Evolutionary conservation across 768 basidiomycete genomes (phyloP), one percentile per base, ranked within the genome.

Genomic region (Chalciporus piperatus): DNA sequence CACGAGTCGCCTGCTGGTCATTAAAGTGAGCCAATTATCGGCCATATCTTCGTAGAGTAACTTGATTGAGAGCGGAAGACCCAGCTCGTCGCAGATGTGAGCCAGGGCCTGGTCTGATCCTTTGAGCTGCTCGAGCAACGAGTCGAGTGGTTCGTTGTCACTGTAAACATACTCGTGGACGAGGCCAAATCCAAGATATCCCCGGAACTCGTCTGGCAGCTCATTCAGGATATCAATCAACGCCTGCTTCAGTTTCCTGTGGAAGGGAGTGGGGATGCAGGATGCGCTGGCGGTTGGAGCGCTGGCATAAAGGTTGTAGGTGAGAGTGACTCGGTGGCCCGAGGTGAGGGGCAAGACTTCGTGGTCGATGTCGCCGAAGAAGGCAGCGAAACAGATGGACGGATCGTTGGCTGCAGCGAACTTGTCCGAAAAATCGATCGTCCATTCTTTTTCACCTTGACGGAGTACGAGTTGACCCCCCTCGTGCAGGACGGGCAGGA

Each of bases 351-450:
- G 67, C 14, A 65, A 35, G 30, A 79, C 74, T 45, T 79, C 72
- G 52, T 77, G 75, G 43, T 76, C 71, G 52, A 77, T 63, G 42
- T 77, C 76, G 30, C 71, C 67, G 61, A 67, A 48, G 14, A 79
- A 76, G 12, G 75, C 72, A 17, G 66, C 61, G 60, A 73, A 79
- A 6, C 64, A 70, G 9, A 76, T 39, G 2, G 38, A 49, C 10
- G 48, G 32, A 14, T 30, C 7, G 0, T 44, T 43, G 6, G 40
- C 52, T 16, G 41, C 14, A 2, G 41, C 35, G 20, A 55, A 44
- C 10, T 35, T 25, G 1, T 63, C 44, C 7, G 68, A 60, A 10
- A 76, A 72, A 51, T 78, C 75, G 41, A 76, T 69, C 0, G 55
- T 58, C 33, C 33, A 35, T 16, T 35, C 33, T n/a, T 35, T 35